Evolutionary conservation across 106 monocot genomes (phyloP).

Genomic region (Xerophyta viscosa): DNA sequence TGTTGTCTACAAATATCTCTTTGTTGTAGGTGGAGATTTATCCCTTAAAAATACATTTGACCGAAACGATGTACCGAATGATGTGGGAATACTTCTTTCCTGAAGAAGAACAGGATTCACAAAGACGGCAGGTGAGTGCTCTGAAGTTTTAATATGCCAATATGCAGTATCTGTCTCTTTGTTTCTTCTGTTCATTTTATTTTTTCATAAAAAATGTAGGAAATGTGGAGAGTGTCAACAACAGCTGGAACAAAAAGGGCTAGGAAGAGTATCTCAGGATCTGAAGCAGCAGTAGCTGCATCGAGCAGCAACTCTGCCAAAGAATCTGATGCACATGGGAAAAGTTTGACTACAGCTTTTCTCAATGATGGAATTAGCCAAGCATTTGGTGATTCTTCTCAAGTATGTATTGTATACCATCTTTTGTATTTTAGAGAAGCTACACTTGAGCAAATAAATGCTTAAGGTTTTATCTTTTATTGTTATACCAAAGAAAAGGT

Average conservation of each 20-base stretch:
- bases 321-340: conserved; percentile 41
- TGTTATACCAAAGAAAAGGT: too few relatives aligned
- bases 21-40: conserved; percentile 83
- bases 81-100: conserved; percentile 99
- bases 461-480: too few relatives aligned
- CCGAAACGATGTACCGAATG: conserved; percentile 97
- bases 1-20: too few relatives aligned
- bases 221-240: conserved; percentile 98
- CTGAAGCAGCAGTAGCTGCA: conserved; percentile 31
- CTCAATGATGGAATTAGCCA: conserved; percentile 16
- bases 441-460: too few relatives aligned
- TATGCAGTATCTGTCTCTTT: too few relatives aligned
- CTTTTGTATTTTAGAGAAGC: too few relatives aligned
- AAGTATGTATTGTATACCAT: conserved; percentile 33
- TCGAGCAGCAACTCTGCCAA: conserved; percentile 35
- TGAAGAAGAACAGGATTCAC: conserved; percentile 95
- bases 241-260: conserved; percentile 69
- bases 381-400: conserved; percentile 45
- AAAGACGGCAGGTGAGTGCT: conserved; percentile 70
- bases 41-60: conserved; percentile 94
- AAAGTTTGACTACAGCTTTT: conserved; percentile 20
- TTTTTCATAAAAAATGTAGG: conserved; percentile 31
- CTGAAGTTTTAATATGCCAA: background rate
- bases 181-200: background rate
- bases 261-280: conserved; percentile 42